A percentile compares a stretch with the other conserved stretches of the same genome.
phyloP scores from a whole-genome alignment of 2,329 filamentous ascomycete species.

The Fusarium sterilihyphosum region DNA sequence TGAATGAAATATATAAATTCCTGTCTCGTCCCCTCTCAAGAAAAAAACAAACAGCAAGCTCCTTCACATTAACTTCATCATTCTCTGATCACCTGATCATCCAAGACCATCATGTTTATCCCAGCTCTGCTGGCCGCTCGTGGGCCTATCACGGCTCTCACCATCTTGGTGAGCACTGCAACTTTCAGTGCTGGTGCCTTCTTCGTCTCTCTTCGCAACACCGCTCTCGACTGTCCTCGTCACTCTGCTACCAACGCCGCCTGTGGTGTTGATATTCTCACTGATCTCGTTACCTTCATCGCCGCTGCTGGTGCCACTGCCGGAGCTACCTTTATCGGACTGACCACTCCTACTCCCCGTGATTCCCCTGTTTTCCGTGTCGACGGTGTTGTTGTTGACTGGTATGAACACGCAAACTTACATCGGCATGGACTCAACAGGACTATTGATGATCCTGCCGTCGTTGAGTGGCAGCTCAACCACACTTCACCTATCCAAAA shows the following conservation, averaged over 20 bases:
- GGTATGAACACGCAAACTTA: not conserved
- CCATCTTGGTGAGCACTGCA: not conserved
- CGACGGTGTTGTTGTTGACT: not conserved
- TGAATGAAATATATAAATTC: not conserved
- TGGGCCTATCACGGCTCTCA: not conserved
- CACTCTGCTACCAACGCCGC: not conserved
- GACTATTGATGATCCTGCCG: not conserved
- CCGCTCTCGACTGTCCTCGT: not conserved
- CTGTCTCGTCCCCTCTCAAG: not conserved
- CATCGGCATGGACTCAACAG: not conserved
- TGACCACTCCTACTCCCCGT: not conserved
- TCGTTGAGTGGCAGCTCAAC: not conserved
- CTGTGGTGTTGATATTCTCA: not conserved
- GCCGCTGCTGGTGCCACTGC: not conserved
- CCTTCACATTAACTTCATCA: too few relatives aligned
- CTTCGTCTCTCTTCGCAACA: not conserved
- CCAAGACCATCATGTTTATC: not conserved
- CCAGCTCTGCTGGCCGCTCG: not conserved
- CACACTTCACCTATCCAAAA: not conserved
- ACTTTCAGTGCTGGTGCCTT: not conserved
- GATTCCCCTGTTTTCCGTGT: not conserved
- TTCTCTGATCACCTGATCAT: too few relatives aligned
- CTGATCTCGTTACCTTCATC: not conserved
- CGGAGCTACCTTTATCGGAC: not conserved
- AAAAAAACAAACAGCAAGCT: not conserved